Conservation (phyloP, 2,329 filamentous ascomycete species). For the Colletotrichum endophyticum region DNA sequence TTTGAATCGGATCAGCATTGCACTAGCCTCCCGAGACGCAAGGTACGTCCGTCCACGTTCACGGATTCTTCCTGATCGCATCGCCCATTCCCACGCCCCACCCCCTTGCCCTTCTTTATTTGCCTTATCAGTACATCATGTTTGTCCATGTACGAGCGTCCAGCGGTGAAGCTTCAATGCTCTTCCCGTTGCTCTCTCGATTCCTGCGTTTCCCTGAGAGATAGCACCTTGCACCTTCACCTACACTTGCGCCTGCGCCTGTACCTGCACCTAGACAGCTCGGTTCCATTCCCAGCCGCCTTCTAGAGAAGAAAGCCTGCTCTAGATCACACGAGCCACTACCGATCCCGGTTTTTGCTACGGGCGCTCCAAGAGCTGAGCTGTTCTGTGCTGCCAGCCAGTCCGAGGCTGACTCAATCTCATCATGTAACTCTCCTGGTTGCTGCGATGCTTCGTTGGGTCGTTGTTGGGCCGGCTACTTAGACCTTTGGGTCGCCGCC, state of each 20-base stretch:
- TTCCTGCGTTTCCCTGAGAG: constrained; percentile 1
- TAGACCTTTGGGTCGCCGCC: constrained; percentile 9
- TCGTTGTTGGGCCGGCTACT: constrained; percentile 1
- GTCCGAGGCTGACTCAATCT: constrained; percentile 12
- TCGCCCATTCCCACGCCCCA: neutral
- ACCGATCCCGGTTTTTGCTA: constrained; percentile 3
- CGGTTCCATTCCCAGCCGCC: neutral
- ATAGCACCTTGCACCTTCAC: neutral
- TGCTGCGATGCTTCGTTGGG: constrained; percentile 10
- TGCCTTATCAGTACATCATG: constrained; percentile 18
- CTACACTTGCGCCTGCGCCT: neutral
- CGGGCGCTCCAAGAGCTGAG: constrained; percentile 10
- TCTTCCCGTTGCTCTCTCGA: constrained; percentile 9
- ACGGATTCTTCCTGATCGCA: neutral
- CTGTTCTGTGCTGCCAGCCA: constrained; percentile 3
- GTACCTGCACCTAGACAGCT: neutral
- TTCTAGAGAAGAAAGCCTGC: constrained; percentile 2
- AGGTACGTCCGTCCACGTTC: constrained; percentile 20
- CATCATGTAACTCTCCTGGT: constrained; percentile 19
- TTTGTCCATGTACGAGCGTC: constrained; percentile 12
- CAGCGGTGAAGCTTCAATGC: constrained; percentile 21
- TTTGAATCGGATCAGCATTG: constrained; percentile 20
- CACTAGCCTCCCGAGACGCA: constrained; percentile 18
- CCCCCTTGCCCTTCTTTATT: constrained; percentile 2
- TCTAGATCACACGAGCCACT: neutral